phyloP scores from a whole-genome alignment of 2,329 filamentous ascomycete species.

The Trichoderma gracile region DNA sequence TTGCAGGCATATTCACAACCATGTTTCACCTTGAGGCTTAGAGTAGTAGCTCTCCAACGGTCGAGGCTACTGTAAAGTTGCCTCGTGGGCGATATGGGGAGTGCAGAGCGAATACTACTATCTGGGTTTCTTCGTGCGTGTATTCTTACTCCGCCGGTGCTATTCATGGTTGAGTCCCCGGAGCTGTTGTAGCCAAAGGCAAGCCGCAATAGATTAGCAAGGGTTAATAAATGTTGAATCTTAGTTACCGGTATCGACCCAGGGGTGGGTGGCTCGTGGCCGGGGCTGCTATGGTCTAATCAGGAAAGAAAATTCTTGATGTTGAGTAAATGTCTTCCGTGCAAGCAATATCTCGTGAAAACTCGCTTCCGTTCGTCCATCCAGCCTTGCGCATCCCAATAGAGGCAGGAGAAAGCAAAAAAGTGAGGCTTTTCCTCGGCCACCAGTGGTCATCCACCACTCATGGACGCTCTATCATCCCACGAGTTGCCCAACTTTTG shows the following conservation, averaged over 20 bases:
- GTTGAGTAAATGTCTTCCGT: background rate
- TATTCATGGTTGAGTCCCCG: background rate
- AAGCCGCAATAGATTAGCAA: background rate
- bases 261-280: no score
- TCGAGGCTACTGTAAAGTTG: background rate
- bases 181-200: background rate
- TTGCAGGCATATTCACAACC: background rate
- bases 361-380: background rate
- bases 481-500: background rate
- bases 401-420: background rate
- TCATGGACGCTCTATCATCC: background rate
- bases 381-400: background rate
- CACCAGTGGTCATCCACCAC: background rate
- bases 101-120: background rate
- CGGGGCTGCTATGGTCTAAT: background rate
- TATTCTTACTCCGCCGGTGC: background rate
- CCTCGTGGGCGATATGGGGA: background rate
- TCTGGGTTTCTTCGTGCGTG: background rate
- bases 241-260: background rate
- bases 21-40: slow-evolving; percentile 11
- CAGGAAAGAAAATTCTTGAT: background rate
- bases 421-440: background rate
- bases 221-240: background rate
- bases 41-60: background rate
- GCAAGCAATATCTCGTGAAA: background rate